A percentile compares a stretch with the other conserved stretches of the same genome.
These are phyloP conservation scores for Plasmopara viticola DNA, from an alignment of 352 stramenopile genomes.

Conservation along the genomic window DNA sequence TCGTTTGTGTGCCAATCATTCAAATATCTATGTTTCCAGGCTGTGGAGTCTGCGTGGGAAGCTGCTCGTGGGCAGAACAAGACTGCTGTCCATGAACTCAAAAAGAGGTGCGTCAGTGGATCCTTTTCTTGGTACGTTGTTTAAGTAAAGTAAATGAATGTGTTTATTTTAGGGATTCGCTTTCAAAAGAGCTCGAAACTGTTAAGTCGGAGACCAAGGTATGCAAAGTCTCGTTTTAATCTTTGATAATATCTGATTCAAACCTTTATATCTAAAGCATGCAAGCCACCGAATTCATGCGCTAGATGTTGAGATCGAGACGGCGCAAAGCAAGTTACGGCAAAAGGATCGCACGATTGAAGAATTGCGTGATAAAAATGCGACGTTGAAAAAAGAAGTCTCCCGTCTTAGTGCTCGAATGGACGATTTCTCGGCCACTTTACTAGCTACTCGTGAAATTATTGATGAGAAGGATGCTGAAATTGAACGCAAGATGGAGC, in stretches of 20 bases:
- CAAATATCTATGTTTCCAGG: slow-evolving; percentile 19
- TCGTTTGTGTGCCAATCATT: no score
- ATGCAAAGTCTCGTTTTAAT: background rate
- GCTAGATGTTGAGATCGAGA: slow-evolving; percentile 68
- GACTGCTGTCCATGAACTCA: slow-evolving; percentile 65
- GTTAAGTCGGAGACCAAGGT: slow-evolving; percentile 67
- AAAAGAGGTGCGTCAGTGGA: slow-evolving; percentile 46
- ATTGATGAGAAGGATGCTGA: slow-evolving; percentile 55
- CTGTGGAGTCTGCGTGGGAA: slow-evolving; percentile 76
- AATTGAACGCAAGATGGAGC: slow-evolving; percentile 53
- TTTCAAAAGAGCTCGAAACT: slow-evolving; percentile 59
- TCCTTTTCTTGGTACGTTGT: background rate
- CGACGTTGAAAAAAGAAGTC: slow-evolving; percentile 61
- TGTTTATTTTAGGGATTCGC: slow-evolving; percentile 30
- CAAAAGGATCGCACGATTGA: slow-evolving; percentile 69
- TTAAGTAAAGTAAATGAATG: background rate
- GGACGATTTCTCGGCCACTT: slow-evolving; percentile 40
- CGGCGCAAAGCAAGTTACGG: slow-evolving; percentile 64
- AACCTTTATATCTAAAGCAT: slow-evolving; percentile 27
- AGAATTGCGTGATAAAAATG: slow-evolving; percentile 62
- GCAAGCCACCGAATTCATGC: slow-evolving; percentile 68
- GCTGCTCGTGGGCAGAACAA: slow-evolving; percentile 74
- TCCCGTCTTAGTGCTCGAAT: slow-evolving; percentile 37
- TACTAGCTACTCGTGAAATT: slow-evolving; percentile 44
- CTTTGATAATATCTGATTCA: background rate